phyloP scores from a whole-genome alignment of 495 filamentous ascomycete genomes.

The Podospora fimiseda region DNA sequence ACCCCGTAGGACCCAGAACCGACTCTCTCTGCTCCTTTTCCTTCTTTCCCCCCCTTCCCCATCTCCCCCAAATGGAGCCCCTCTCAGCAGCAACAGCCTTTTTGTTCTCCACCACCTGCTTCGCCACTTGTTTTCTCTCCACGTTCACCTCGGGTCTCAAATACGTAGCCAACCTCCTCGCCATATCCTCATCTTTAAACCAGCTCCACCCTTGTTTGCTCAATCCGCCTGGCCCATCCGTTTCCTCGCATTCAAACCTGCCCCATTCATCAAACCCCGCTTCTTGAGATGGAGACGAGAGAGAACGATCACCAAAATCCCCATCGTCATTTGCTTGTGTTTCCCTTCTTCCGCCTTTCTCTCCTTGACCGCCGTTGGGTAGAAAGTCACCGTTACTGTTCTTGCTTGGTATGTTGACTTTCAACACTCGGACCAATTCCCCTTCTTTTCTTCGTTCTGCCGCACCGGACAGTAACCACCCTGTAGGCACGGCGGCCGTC shows the following conservation, averaged over 20 bases:
- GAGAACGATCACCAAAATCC: neutral
- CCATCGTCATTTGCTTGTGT: conserved; percentile 11
- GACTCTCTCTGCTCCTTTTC: conserved; percentile 10
- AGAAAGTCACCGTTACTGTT: too few relatives aligned
- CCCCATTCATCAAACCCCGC: conserved; percentile 37
- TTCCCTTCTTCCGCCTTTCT: neutral
- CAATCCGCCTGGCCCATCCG: neutral
- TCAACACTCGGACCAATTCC: conserved; percentile 28
- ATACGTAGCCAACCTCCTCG: conserved; percentile 36
- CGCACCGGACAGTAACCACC: conserved; percentile 27
- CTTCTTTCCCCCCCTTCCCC: conserved; percentile 7
- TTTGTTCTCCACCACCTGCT: conserved; percentile 20
- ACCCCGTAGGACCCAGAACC: conserved; percentile 4
- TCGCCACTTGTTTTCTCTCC: conserved; percentile 22
- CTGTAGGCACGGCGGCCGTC: conserved; percentile 22
- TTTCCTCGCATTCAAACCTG: conserved; percentile 24
- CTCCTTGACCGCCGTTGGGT: neutral
- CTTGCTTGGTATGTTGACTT: conserved; percentile 18
- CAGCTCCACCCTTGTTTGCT: conserved; percentile 21
- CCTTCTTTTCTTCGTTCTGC: conserved; percentile 32
- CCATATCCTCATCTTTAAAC: conserved; percentile 45
- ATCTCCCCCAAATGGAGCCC: conserved; percentile 6
- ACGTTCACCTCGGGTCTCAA: conserved; percentile 33
- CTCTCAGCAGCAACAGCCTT: conserved; percentile 5
- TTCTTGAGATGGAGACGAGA: conserved; percentile 5